phyloP scores from a whole-genome alignment of 257 asterid species.

The Handroanthus guayacan region DNA sequence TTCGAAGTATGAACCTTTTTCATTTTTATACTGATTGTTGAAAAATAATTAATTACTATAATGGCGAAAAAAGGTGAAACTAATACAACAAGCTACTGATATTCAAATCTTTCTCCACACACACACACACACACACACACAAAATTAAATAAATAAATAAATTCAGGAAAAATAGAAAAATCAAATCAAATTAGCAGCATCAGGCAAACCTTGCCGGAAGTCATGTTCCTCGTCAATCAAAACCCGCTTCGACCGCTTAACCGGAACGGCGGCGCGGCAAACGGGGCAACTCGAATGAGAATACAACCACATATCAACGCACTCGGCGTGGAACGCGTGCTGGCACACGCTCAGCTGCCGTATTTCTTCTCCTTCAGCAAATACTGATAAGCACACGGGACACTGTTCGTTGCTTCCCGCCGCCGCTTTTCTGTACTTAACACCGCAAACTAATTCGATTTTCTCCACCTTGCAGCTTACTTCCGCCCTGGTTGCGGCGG shows the following conservation, averaged over 20 bases:
- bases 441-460: constrained; percentile 30
- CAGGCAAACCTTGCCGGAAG: constrained; percentile 64
- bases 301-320: constrained; percentile 70
- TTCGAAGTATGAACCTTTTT: too few species aligned
- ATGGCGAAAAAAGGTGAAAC: not conserved
- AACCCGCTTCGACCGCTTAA: constrained; percentile 35
- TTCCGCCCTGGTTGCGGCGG: constrained; percentile 23
- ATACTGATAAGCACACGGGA: constrained; percentile 69
- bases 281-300: constrained; percentile 70
- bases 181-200: constrained; percentile 56
- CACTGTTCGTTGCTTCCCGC: constrained; percentile 49
- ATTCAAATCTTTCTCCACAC: not conserved
- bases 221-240: constrained; percentile 42
- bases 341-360: constrained; percentile 55
- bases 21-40: too few species aligned
- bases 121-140: too few species aligned
- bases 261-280: constrained; percentile 67
- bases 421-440: constrained; percentile 45
- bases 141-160: too few species aligned
- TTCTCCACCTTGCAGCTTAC: constrained; percentile 11
- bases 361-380: constrained; percentile 62
- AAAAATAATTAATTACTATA: not conserved
- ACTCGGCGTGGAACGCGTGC: constrained; percentile 63
- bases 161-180: not conserved
- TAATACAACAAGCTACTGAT: not conserved